Percentiles rank a stretch among this genome's conserved stretches.
These are phyloP conservation scores for Iris macrosiphon DNA, from an alignment of 106 monocot genomes.

Conservation along the genomic window DNA sequence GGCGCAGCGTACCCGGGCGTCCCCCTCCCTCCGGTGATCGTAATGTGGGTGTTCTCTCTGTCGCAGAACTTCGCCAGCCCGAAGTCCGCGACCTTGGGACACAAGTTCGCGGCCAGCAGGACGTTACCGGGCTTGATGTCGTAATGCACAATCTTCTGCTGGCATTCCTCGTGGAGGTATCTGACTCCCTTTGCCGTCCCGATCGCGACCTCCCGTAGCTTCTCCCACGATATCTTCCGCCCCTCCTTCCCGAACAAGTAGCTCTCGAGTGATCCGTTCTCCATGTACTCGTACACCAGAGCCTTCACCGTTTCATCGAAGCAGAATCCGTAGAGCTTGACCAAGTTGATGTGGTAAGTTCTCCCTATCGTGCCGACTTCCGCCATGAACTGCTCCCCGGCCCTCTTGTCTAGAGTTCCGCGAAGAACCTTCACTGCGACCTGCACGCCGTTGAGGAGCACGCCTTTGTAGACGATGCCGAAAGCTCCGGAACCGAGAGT, in stretches of 20 bases:
- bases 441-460: not conserved
- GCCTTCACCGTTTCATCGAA: not conserved
- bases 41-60: constrained; percentile 15
- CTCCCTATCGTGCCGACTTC: not conserved
- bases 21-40: constrained; percentile 16
- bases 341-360: constrained; percentile 10
- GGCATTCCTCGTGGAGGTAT: constrained; percentile 38
- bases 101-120: constrained; percentile 18
- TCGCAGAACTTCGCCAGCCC: constrained; percentile 39
- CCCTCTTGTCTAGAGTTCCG: not conserved
- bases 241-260: not conserved
- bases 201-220: constrained; percentile 21
- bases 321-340: constrained; percentile 10
- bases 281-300: constrained; percentile 8
- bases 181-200: constrained; percentile 35
- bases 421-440: constrained; percentile 6
- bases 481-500: constrained; percentile 4
- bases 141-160: constrained; percentile 30
- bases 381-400: constrained; percentile 12
- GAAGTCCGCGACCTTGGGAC: constrained; percentile 39
- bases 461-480: constrained; percentile 1
- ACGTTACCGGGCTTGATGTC: constrained; percentile 49
- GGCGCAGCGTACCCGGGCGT: constrained; percentile 39
- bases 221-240: constrained; percentile 3
- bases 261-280: constrained; percentile 1